Evolutionary conservation across 805 yeast species (phyloP).

Genomic region (Soucietia sequanensis): DNA sequence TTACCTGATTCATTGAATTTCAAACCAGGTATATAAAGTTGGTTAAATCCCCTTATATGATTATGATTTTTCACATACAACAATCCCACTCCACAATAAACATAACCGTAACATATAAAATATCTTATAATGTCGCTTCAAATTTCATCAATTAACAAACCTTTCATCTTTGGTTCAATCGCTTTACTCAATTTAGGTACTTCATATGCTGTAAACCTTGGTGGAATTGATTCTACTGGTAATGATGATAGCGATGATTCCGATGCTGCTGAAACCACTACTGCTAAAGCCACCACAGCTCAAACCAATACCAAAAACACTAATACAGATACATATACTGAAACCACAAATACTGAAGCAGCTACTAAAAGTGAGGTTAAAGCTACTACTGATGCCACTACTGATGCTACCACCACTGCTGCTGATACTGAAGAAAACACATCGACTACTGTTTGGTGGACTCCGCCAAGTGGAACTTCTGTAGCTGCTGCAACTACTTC

Average conservation of each 20-base stretch:
- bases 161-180: constrained; percentile 5
- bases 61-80: too few species aligned
- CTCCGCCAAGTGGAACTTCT: constrained; percentile 1
- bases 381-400: too few species aligned
- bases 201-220: constrained; percentile 11
- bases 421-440: constrained; percentile 1
- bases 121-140: constrained; percentile 17
- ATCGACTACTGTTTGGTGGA: constrained; percentile 5
- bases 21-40: too few species aligned
- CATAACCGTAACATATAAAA: too few species aligned
- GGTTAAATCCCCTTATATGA: too few species aligned
- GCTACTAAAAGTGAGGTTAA: too few species aligned
- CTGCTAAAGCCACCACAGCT: constrained; percentile 5
- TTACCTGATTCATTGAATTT: too few species aligned
- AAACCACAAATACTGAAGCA: constrained; percentile 5
- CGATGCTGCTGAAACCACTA: constrained; percentile 6
- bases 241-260: constrained; percentile 1
- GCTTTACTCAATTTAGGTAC: constrained; percentile 8
- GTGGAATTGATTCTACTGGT: constrained; percentile 14
- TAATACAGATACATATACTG: constrained; percentile 2
- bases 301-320: constrained; percentile 2
- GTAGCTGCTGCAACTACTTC: constrained; percentile 1
- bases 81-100: too few species aligned
- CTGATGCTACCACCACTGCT: constrained; percentile 5
- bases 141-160: constrained; percentile 3